Evolutionary conservation across 139 green algal genomes (phyloP), one percentile per base, ranked within the genome.

Genomic region (Picochlorum sp.): DNA sequence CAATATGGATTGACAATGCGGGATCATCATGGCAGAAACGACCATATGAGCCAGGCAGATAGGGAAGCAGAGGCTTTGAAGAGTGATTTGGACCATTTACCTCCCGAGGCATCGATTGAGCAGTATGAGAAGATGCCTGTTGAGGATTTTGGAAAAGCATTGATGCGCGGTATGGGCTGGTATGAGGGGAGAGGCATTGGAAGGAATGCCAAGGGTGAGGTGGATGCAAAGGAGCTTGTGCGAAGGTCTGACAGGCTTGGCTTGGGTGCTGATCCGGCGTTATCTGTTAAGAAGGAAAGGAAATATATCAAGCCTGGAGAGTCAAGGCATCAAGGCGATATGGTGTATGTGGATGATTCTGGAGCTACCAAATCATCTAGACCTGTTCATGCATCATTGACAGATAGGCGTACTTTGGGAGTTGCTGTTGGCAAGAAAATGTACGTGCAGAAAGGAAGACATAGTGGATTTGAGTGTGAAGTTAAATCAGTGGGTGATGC

Each of bases 141-240:
- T 7, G 85, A 89, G 57, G 71, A 85, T 64, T 95, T 95, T 75
- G 87, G 85, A 3, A 75, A 83, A 45, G 87, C 87, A 11, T 79
- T 95, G 76, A 81, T 95, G 64, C 69, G 71, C 1, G 87, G 87
- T 49, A 87, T 94, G 78, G 86, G 85, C 26, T 94, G 87, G 87
- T 46, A 71, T 21, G 83, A 94, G 20, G 87, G 87, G 49, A 73
- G 79, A 68, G 77, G 74, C 11, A 76, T 94, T 15, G 87, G 87
- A 4, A 67, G 80, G 15, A 89, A 85, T 64, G 51, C 64, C 3
- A 80, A 82, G 69, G 61, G 74, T 58, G 49, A 74, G 32, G 84
- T 87, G 52, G 62, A 86, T 37, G 74, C 82, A 5, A 84, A 89
- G 51, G 82, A 94, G 65, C 81, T 81, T 37, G 60, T 92, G 56